Conservation (phyloP, 2,329 filamentous ascomycete species). For the Trichophyton simii region DNA sequence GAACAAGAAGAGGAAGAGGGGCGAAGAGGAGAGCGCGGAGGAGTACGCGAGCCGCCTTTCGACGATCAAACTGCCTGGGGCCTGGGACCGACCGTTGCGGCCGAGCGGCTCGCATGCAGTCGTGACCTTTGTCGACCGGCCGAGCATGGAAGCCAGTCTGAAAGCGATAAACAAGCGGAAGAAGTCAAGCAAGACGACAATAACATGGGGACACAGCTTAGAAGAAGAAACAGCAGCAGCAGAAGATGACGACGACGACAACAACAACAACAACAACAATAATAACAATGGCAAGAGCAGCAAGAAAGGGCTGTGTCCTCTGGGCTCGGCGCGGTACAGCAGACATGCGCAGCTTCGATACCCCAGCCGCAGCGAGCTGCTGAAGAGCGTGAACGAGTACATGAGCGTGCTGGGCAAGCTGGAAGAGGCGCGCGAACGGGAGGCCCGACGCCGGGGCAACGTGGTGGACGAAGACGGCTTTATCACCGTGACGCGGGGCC, state of each 20-base stretch:
- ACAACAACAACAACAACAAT: no score
- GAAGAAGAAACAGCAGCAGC: no score
- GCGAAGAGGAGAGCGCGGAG: conserved; percentile 26
- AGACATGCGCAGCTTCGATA: conserved; percentile 56
- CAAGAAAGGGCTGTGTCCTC: conserved; percentile 35
- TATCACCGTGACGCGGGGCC: conserved; percentile 74
- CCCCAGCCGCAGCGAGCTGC: conserved; percentile 54
- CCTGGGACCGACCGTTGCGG: conserved; percentile 61
- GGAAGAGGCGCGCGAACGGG: conserved; percentile 9
- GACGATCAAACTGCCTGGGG: conserved; percentile 51
- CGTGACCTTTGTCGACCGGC: conserved; percentile 69
- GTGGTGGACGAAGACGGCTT: conserved; percentile 93
- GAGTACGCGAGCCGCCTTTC: conserved; percentile 45
- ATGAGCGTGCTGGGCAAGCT: conserved; percentile 64
- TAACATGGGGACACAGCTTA: not conserved
- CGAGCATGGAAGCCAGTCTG: conserved; percentile 61
- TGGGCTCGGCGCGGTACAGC: conserved; percentile 44
- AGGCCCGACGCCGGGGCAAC: conserved; percentile 48
- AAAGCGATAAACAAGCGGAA: conserved; percentile 48
- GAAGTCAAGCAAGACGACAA: conserved; percentile 42
- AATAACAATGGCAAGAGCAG: not conserved
- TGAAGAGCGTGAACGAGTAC: conserved; percentile 67
- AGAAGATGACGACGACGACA: no score
- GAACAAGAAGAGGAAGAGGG: conserved; percentile 41
- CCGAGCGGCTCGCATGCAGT: conserved; percentile 67